Evolutionary conservation across 805 yeast genomes (phyloP), one percentile per base, ranked within the genome.

Genomic region (Candida caryicola): DNA sequence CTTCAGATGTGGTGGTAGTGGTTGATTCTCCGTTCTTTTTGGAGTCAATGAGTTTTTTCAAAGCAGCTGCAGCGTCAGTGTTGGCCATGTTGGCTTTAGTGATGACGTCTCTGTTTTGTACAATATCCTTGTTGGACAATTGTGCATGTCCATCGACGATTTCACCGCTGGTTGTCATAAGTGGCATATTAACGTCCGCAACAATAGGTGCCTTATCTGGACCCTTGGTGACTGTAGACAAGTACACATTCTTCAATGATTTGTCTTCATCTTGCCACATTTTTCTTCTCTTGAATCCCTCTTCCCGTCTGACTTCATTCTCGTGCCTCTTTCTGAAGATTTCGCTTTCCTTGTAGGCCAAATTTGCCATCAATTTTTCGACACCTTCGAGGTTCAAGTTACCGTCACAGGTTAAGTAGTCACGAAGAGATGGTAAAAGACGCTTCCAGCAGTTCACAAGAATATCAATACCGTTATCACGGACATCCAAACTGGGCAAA

Each of bases 401-500:
- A 29, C 99, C 99, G 60, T 93, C 99, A 50, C 90, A 79, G 1
- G 98, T 91, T 55, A 93, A 74, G 59, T 82, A 93, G 15, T 85
- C 84, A 36, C 76, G 79, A 68, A 85, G 70, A 21, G 59, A 53
- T 0, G 95, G 84, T 33, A 93, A 57, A 1, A 75, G 60, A 25
- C 75, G 69, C 52, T 90, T 89, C 99, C 99, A 93, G 33, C 91
- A 78, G 28, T 73, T 74, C 9, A 88, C 82, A 37, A 93, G 65
- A 17, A 77, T 69, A 55, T 91, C 96, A 53, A 93, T 85, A 50
- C 96, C 90, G 54, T 87, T 86, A 60, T 93, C 98, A 50, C 99
- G 79, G 30, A 93, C 97, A 54, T 91, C 96, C 39, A 93, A 73
- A 21, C 95, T 81, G 3, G 99, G 98, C 49, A 93, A 68, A 64